Conservation (phyloP, 2,329 filamentous ascomycete genomes). For the Emergomyces pasteurianus region DNA sequence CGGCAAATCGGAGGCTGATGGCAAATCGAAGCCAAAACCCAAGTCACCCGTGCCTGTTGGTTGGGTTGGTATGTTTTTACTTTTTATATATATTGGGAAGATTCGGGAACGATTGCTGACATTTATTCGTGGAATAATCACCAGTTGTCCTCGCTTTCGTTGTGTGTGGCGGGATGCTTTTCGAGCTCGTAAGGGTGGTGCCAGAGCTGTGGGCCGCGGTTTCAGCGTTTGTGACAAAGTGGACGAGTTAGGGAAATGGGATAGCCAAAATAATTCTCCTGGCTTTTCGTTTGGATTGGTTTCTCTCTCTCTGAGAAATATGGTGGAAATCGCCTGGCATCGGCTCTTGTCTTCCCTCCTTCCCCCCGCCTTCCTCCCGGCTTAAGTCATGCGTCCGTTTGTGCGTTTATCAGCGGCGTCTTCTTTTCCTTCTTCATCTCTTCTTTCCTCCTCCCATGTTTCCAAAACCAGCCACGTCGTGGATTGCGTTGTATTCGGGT, state of each 20-base stretch:
- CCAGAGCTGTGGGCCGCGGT: constrained; percentile 26
- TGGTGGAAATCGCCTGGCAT: neutral
- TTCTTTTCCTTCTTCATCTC: neutral
- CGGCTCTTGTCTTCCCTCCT: neutral
- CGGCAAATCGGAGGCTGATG: constrained; percentile 38
- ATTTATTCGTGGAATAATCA: neutral
- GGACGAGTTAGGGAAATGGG: constrained; percentile 7
- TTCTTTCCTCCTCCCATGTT: neutral
- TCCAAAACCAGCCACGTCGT: neutral
- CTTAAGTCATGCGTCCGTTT: neutral
- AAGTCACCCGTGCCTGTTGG: constrained; percentile 44
- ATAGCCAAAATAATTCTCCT: neutral
- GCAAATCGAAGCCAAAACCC: constrained; percentile 37
- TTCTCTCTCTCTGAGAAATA: neutral
- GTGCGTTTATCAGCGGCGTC: neutral
- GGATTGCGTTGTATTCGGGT: neutral
- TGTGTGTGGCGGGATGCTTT: constrained; percentile 48
- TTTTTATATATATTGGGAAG: neutral
- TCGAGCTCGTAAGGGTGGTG: constrained; percentile 42
- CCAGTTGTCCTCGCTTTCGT: constrained; percentile 51
- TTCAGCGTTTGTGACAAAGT: constrained; percentile 9
- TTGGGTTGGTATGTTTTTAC: constrained; percentile 46
- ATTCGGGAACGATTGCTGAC: constrained; percentile 8
- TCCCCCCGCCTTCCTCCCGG: too few relatives aligned
- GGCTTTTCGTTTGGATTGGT: neutral